phyloP scores from a whole-genome alignment of 495 filamentous ascomycete genomes.

The Thermothielavioides terrestris region DNA sequence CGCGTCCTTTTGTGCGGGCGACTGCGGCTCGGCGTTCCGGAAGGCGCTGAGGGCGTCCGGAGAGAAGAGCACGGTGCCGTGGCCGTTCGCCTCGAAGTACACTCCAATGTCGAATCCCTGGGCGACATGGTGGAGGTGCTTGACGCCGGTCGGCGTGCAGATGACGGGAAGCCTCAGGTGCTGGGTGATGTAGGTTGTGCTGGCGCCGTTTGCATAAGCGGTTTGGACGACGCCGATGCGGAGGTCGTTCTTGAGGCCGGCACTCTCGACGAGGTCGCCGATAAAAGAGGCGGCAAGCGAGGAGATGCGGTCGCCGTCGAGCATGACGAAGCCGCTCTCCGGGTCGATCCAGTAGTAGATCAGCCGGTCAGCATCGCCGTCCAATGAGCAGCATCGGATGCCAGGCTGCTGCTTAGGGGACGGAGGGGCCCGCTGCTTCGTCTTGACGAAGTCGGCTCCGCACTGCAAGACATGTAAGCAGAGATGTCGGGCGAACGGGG shows the following conservation, averaged over 20 bases:
- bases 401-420: conserved; percentile 63
- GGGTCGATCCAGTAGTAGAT: conserved; percentile 91
- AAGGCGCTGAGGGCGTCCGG: conserved; percentile 68
- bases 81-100: conserved; percentile 97
- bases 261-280: conserved; percentile 70
- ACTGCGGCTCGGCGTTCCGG: conserved; percentile 69
- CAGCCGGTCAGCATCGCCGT: conserved; percentile 91
- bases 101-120: conserved; percentile 86
- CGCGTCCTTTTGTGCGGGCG: conserved; percentile 78
- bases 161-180: conserved; percentile 81
- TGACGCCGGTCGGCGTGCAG: conserved; percentile 92
- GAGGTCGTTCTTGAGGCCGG: conserved; percentile 68
- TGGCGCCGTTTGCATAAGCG: conserved; percentile 95
- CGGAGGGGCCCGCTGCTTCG: conserved; percentile 83
- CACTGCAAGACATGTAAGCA: conserved; percentile 46
- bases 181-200: conserved; percentile 82
- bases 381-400: conserved; percentile 84
- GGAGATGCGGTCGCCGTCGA: conserved; percentile 95
- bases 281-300: conserved; percentile 92
- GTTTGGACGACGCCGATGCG: conserved; percentile 93
- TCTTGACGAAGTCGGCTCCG: conserved; percentile 96
- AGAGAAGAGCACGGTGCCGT: conserved; percentile 94
- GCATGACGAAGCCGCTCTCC: conserved; percentile 72
- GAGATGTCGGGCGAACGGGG: neutral
- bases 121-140: conserved; percentile 93